Evolutionary conservation across 768 basidiomycete genomes (phyloP).

Genomic region (Naematelia aurantialba): DNA sequence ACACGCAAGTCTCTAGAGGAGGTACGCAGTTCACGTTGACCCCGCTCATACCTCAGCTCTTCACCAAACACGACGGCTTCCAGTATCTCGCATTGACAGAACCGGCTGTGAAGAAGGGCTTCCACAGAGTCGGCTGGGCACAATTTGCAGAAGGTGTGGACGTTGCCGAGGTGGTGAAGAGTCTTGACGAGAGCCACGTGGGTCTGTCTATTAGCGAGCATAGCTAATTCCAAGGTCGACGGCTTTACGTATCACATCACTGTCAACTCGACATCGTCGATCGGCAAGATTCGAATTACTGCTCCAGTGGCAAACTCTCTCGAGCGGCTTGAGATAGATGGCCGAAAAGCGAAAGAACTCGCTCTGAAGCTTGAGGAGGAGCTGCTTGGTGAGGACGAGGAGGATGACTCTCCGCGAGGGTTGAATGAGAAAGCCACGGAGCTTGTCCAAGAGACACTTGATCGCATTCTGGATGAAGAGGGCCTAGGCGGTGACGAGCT

Average conservation of each 20-base stretch:
- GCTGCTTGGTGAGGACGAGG: slow-evolving; percentile 54
- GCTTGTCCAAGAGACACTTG: slow-evolving; percentile 76
- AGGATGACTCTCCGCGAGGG: slow-evolving; percentile 35
- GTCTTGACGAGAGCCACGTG: slow-evolving; percentile 82
- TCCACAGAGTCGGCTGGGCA: slow-evolving; percentile 92
- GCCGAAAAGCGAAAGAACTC: slow-evolving; percentile 69
- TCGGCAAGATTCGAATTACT: slow-evolving; percentile 71
- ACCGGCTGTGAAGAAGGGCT: slow-evolving; percentile 85
- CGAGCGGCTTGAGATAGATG: slow-evolving; percentile 74
- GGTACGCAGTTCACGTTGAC: slow-evolving; percentile 53
- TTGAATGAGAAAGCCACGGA: slow-evolving; percentile 57
- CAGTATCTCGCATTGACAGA: slow-evolving; percentile 86
- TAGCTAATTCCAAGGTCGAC: slow-evolving; percentile 64
- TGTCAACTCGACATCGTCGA: slow-evolving; percentile 62
- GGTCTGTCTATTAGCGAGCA: slow-evolving; percentile 14
- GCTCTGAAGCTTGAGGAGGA: slow-evolving; percentile 73
- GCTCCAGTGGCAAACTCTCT: slow-evolving; percentile 77
- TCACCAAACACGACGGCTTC: slow-evolving; percentile 72
- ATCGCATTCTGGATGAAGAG: slow-evolving; percentile 64
- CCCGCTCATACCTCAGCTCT: slow-evolving; percentile 57
- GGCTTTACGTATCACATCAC: slow-evolving; percentile 86
- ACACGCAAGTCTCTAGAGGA: slow-evolving; percentile 85
- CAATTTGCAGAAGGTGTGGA: slow-evolving; percentile 80
- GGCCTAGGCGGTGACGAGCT: slow-evolving; percentile 60
- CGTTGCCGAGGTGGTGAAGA: slow-evolving; percentile 66